Evolutionary conservation across 805 yeast species (phyloP), one percentile per base, ranked within the genome.

Genomic region (Candida dajiaensis): DNA sequence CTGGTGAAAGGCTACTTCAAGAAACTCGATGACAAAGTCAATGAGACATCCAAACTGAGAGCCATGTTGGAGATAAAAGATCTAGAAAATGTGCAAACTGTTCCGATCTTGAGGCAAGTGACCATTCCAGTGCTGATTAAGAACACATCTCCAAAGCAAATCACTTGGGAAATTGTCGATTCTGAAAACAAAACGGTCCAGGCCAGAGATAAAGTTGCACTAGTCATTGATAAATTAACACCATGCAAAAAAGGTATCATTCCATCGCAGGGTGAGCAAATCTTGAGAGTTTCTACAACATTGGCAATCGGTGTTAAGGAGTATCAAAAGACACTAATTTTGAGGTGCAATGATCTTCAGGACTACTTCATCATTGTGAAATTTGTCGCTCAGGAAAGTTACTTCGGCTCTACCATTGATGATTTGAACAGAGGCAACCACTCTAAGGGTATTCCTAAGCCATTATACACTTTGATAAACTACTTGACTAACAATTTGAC

Each of bases 11-110:
- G 63, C 4, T 69, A 76, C 42, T 59, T 72, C 33, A 66, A 66
- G 50, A 63, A 64, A 31, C 54, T 73, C 33, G 77, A 80, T 35
- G 65, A 63, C 19, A 62, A 72, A 8, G 76, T 48, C 28, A 48
- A 73, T 49, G 77, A 77, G 39, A 56, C 53, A 41, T 59, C 67
- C 6, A 58, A 68, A 13, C 26, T 37, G 18, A 64, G 78, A 22
- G 71, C 76, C 1, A 55, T 57, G 3, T 68, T 78, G 2, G 56
- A 59, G 2, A 70, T 77, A 20, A 47, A 21, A 51, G 61, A 39
- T 61, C 65, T 28, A 49, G 71, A 44, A 69, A 71, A 36, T 45
- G 68, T 23, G 46, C 50, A 19, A 38, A 57, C 12, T 40, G 51
- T 38, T 58, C 53, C 53, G 9, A 66, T 53, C n/a, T 54, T 37